Conservation (phyloP, 2,329 filamentous ascomycete genomes). For the Tympanopsis confertula region DNA sequence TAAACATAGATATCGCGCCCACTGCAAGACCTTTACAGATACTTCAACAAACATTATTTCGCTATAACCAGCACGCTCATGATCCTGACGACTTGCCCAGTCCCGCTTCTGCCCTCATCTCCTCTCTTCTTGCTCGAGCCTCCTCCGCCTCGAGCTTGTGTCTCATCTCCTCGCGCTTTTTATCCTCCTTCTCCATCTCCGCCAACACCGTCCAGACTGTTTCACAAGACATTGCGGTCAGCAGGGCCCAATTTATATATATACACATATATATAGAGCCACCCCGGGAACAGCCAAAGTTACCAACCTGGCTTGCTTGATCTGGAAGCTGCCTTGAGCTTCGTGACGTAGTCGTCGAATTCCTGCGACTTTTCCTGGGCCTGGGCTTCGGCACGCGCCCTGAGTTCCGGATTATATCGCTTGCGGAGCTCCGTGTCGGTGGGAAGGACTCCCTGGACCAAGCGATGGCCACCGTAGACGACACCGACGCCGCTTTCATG, state of each 20-base stretch:
- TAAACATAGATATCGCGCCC: too few relatives aligned
- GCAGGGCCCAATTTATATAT: background rate
- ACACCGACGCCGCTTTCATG: conserved; percentile 52
- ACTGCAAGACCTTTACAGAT: too few relatives aligned
- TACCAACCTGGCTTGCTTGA: conserved; percentile 81
- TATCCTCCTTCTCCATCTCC: conserved; percentile 20
- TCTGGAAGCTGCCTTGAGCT: conserved; percentile 80
- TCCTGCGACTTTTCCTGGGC: conserved; percentile 68
- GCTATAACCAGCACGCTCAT: too few relatives aligned
- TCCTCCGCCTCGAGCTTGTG: conserved; percentile 22
- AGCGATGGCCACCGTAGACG: conserved; percentile 72
- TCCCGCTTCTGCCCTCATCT: conserved; percentile 24
- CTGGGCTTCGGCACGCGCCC: conserved; percentile 73
- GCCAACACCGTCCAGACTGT: conserved; percentile 32
- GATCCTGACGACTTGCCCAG: too few relatives aligned
- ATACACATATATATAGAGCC: background rate
- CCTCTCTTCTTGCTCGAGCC: conserved; percentile 23
- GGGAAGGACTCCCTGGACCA: conserved; percentile 70
- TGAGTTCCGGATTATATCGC: conserved; percentile 89
- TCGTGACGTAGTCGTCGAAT: conserved; percentile 75
- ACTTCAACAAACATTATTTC: too few relatives aligned
- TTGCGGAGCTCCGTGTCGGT: conserved; percentile 86
- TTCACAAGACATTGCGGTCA: conserved; percentile 2
- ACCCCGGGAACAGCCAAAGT: background rate
- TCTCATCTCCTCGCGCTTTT: conserved; percentile 16